Base-by-base conservation (phyloP, 2,329 filamentous ascomycete genomes). In the Alternaria sp. region DNA sequence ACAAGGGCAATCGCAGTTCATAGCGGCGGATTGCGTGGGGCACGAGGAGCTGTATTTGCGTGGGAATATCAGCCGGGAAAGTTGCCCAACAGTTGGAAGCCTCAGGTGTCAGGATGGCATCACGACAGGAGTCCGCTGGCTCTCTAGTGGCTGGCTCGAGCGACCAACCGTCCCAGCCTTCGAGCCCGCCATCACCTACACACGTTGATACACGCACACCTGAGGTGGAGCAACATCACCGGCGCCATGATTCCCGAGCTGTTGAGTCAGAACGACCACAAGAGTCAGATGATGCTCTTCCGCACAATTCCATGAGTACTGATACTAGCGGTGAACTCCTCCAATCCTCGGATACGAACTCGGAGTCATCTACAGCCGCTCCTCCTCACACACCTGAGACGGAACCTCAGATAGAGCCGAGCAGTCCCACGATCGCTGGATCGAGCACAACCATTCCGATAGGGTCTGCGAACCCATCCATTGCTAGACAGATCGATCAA, bases 51-150 rank as follows among this genome's bases (percentile, higher is more conserved):
- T 11, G 3, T 13, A 17, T 39, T 39, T 23, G 3, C 37, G 8
- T 4, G 0, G 0, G 10, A 21, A 10, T 2, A 10, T 21, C 36
- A 21, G 6, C 21, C 8, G 3, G 5, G 9, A 0, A 21, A 4
- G 21, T 1, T 0, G 2, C 3, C 5, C 2, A 21, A 10, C 8
- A 1, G 1, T 2, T 11, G 37, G 5, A 23, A 11, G 17, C 17
- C 4, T 5, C 17, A 5, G 3, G 4, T 5, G 5, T 13, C 37
- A 39, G 9, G 17, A 13, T 39, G 37, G 17, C 5, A 3, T 39
- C 37, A 6, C 37, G 7, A 23, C 17, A 39, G n/a, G 17, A 39
- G 9, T 11, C 10, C 4, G 17, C 5, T 11, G 7, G 5, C 11
- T 17, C 17, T 13, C 17, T 17, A 39, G 17, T 39, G 37, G 4